These are phyloP conservation scores for Ramularia collo-cygni DNA, from an alignment of 2,329 filamentous ascomycete species.

Conservation along the genomic window DNA sequence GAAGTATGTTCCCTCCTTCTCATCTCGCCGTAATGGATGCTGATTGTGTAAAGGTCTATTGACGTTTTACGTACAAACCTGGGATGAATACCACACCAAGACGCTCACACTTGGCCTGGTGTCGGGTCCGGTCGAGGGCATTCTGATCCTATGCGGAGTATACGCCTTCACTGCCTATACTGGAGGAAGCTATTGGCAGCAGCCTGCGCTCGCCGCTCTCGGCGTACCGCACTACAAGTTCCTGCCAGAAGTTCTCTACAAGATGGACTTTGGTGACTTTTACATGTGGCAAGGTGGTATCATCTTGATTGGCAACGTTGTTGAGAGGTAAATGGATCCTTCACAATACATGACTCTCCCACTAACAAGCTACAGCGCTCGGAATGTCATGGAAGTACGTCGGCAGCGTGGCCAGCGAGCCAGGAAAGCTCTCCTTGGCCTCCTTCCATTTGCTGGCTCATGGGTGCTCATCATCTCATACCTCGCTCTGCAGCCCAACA, in stretches of 20 bases:
- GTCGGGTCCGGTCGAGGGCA: slow-evolving; percentile 91
- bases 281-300: slow-evolving; percentile 81
- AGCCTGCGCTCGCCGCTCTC: slow-evolving; percentile 65
- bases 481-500: slow-evolving; percentile 74
- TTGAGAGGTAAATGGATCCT: slow-evolving; percentile 49
- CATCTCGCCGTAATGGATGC: slow-evolving; percentile 31
- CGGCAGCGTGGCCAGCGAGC: slow-evolving; percentile 65
- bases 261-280: slow-evolving; percentile 83
- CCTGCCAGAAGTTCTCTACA: slow-evolving; percentile 66
- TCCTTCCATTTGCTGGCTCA: slow-evolving; percentile 70
- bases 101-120: slow-evolving; percentile 86
- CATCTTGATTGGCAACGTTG: slow-evolving; percentile 77
- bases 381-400: slow-evolving; percentile 78
- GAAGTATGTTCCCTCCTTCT: slow-evolving; percentile 48
- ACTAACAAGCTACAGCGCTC: slow-evolving; percentile 45
- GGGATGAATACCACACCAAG: slow-evolving; percentile 99
- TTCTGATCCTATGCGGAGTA: slow-evolving; percentile 73
- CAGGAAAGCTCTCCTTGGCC: slow-evolving; percentile 69
- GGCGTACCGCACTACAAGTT: slow-evolving; percentile 57
- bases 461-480: slow-evolving; percentile 76
- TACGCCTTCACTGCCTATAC: slow-evolving; percentile 78
- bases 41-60: slow-evolving; percentile 44
- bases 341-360: not conserved
- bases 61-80: slow-evolving; percentile 98
- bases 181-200: slow-evolving; percentile 90